Evolutionary conservation across 345 rosid genomes (phyloP), one percentile per base, ranked within the genome.

Genomic region (Excoecaria agallocha): DNA sequence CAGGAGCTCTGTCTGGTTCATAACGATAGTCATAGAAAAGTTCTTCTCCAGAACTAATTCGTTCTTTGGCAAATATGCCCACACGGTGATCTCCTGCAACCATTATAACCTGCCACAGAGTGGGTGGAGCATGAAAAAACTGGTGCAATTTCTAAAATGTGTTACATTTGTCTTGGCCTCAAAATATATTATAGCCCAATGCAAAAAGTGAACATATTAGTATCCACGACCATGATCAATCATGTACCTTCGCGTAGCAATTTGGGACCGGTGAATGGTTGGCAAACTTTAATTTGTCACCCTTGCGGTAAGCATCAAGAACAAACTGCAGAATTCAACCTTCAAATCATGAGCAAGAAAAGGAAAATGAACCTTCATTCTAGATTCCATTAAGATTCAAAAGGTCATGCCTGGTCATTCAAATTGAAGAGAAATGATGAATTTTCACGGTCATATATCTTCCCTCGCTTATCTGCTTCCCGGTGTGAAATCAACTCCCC

Each of bases 381-480:
- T 6, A 64, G 55, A 65, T 57, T 54, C 20, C 7, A 69, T 66
- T 22, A n/a, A 43, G 68, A 56, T 6, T 50, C 11, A 70, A 70
- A 25, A 25, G 57, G 62, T 76, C 86, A 55, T 87, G 80, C 99
- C 98, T 96, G 98, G 83, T 96, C 98, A 76, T 93, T 96, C 76
- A 96, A 83, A 83, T 96, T 96, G 84, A 96, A 96, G 78, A 96
- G 96, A 81, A 93, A 96, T 50, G 99, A 96, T 2, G 97, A 96
- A 80, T 96, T 93, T 85, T 96, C 98, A 22, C 99, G 97, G 74
- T 96, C 99, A 74, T 96, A 96, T 62, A 96, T 93, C 87, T 93
- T 96, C 79, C 97, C 99, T 17, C 98, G 96, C 78, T 96, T 96
- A 77, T 96, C 99, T 71, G 99, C 99, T 85, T 96, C 99, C 85